Evolutionary conservation across 2,329 filamentous ascomycete genomes (phyloP), one percentile per base, ranked within the genome.

Genomic region (Xylariaceae sp.): DNA sequence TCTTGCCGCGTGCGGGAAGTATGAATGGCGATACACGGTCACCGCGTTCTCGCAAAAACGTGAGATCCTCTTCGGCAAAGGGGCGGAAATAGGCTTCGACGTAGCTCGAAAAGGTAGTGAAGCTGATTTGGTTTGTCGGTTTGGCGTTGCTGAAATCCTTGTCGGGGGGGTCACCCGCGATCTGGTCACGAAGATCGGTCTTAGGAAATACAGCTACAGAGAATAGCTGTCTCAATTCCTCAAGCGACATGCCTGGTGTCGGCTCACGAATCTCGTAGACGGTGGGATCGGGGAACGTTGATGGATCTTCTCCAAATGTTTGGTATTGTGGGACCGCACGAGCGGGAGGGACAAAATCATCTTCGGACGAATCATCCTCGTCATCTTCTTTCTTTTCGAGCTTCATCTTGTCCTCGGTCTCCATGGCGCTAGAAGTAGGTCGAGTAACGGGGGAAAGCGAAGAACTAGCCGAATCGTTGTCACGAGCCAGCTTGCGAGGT

Each of bases 71-170:
- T 71, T 99, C 94, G 0, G 88, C 90, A 67, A 96, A 88, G 0
- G 89, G 86, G 4, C 93, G 85, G 65, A 97, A 94, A 76, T 90
- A 97, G 0, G 92, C 90, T 64, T 99, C 94, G 57, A 95, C 83
- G 71, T 94, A 96, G 4, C 89, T 87, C n/a, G 89, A 88, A 74
- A 99, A 99, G 1, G 93, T 96, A 58, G 86, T 88, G 65, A 94
- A 94, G 72, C 89, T 92, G 73, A 97, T 94, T 77, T 99, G 94
- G 68, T 93, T 96, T 17, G 88, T 87, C 4, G 93, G 92, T 72
- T 97, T 99, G 39, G 91, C 88, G 71, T 86, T 96, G 72, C 90
- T 97, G 70, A 97, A 97, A 76, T 99, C 94, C 72, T 90, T 92
- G 73, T 97, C 92, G 1, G 94, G 93, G 1, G 92, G 89, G 45